A percentile compares a stretch with the other conserved stretches of the same genome.
Conservation (phyloP, 2,329 filamentous ascomycete genomes). For the Aaosphaeria arxii region DNA sequence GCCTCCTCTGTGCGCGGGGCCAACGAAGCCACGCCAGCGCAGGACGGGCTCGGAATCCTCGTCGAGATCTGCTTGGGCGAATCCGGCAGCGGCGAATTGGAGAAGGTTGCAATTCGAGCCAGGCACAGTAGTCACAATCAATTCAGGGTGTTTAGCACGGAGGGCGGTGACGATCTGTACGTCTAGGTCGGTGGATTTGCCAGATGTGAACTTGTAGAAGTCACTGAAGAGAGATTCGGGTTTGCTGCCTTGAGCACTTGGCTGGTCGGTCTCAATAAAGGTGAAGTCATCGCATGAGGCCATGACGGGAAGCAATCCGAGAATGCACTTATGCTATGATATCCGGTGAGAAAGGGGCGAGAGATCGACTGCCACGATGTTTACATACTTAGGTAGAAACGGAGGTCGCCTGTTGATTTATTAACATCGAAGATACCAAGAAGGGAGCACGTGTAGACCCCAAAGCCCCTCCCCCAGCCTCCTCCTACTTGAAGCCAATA, state of each 20-base stretch:
- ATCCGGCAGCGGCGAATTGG: constrained; percentile 42
- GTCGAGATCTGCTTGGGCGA: constrained; percentile 38
- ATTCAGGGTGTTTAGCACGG: constrained; percentile 32
- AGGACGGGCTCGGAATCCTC: constrained; percentile 36
- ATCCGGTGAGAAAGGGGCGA: too few species aligned
- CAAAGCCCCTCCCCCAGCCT: too few species aligned
- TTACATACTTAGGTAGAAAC: neutral
- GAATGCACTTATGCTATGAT: too few species aligned
- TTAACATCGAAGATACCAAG: too few species aligned
- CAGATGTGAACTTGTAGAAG: constrained; percentile 32
- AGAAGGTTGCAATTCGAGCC: constrained; percentile 36
- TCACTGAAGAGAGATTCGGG: constrained; percentile 31
- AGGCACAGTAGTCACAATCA: constrained; percentile 41
- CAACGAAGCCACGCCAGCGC: constrained; percentile 37
- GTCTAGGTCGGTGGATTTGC: constrained; percentile 37
- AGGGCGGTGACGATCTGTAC: constrained; percentile 38
- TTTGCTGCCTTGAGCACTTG: constrained; percentile 6
- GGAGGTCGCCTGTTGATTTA: too few species aligned
- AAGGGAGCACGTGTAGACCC: too few species aligned
- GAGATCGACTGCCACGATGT: too few species aligned
- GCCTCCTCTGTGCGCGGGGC: constrained; percentile 24
- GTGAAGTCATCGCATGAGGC: constrained; percentile 29
- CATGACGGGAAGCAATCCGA: constrained; percentile 9
- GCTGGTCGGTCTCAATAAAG: constrained; percentile 19
- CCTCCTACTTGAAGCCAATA: too few species aligned